Evolutionary conservation across 441 rosid genomes (phyloP), one percentile per base, ranked within the genome.

Genomic region (Flueggea neowawraea): DNA sequence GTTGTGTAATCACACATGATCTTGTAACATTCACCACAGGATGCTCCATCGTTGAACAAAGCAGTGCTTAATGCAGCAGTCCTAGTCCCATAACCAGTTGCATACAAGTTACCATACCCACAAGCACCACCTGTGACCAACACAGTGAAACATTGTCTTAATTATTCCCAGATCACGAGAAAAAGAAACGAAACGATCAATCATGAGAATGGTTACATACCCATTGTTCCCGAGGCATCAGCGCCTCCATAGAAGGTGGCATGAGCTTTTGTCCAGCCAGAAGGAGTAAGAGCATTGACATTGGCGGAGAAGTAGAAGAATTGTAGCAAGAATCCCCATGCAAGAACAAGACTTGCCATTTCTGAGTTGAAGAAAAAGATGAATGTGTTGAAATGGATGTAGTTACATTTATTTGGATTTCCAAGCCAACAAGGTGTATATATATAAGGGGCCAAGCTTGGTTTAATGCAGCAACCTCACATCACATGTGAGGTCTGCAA

Each of bases 221-320:
- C 96, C 98, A 94, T 90, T 10, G 98, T 94, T 70, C 98, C 98
- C 0, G 98, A 90, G 64, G 98, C 98, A 67, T 90, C 98, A 49
- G 89, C 73, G 41, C 96, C 97, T 47, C 98, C 98, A 66, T 94
- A 94, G 72, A 94, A 94, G 0, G 98, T 94, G 63, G 98, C 98
- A 64, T 94, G 98, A 45, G 78, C 98, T 48, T 76, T 76, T 14
- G 67, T 79, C 95, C 91, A 85, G 3, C 83, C 84, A n/a, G 96
- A 83, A 60, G 95, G 66, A 2, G 59, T 52, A 69, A 74, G 85
- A 8, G 88, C 89, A 28, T 72, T 44, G 58, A 62, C 84, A 15
- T 63, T 71, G 22, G 67, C 11, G 10, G 71, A 60, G 15, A 76
- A 67, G 69, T 12, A 45, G 62, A 67, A 57, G 55, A 81, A 52